Evolutionary conservation across 2,329 filamentous ascomycete genomes (phyloP).

Genomic region (Cordyceps javanica): DNA sequence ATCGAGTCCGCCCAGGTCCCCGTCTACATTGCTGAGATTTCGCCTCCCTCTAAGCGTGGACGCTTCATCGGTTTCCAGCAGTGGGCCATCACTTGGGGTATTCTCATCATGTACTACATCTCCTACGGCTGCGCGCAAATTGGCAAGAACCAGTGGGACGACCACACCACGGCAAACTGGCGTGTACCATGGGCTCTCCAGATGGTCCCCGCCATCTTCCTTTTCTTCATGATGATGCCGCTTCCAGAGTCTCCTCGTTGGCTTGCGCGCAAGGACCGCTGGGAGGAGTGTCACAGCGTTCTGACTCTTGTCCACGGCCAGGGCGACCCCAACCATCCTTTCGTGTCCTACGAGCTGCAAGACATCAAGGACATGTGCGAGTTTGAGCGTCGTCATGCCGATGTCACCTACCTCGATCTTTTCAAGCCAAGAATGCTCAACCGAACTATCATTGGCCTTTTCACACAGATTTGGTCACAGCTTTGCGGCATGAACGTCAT

Average conservation of each 20-base stretch:
- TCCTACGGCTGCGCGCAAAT: constrained; percentile 59
- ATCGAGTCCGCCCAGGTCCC: constrained; percentile 62
- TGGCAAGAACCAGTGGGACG: constrained; percentile 23
- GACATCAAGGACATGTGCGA: constrained; percentile 70
- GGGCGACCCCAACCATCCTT: constrained; percentile 57
- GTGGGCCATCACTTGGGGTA: constrained; percentile 64
- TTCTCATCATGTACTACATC: constrained; percentile 66
- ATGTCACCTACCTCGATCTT: constrained; percentile 66
- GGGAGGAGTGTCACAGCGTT: constrained; percentile 50
- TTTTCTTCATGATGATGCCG: constrained; percentile 53
- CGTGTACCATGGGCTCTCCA: constrained; percentile 60
- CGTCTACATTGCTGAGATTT: constrained; percentile 65
- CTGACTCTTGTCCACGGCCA: constrained; percentile 56
- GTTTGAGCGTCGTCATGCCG: constrained; percentile 62
- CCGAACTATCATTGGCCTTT: constrained; percentile 45
- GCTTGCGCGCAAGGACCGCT: constrained; percentile 56
- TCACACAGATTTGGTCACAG: constrained; percentile 52
- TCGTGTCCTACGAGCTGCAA: constrained; percentile 60
- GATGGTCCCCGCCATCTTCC: constrained; percentile 54
- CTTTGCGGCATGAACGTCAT: constrained; percentile 52
- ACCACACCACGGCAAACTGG: constrained; percentile 49
- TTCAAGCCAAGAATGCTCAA: constrained; percentile 61
- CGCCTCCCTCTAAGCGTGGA: constrained; percentile 47
- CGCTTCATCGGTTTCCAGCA: constrained; percentile 67
- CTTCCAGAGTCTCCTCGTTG: constrained; percentile 58